Evolutionary conservation across 2,329 filamentous ascomycete genomes (phyloP).

Genomic region (Coniosporium uncinatum): DNA sequence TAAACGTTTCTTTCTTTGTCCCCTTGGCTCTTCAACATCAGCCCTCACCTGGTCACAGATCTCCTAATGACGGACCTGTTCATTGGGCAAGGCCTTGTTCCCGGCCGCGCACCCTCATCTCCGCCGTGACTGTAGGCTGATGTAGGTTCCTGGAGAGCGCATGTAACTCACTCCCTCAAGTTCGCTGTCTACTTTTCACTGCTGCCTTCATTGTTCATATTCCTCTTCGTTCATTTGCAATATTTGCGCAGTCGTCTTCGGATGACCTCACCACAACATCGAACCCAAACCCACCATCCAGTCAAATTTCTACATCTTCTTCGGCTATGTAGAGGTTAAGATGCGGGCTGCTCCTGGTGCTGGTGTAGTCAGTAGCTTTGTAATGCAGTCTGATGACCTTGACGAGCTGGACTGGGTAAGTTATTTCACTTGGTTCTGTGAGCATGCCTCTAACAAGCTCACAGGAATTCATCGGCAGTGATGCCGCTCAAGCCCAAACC

Average conservation of each 20-base stretch:
- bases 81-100: too few species aligned
- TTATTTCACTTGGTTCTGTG: neutral
- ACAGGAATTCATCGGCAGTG: conserved; percentile 64
- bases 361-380: conserved; percentile 3
- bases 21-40: too few species aligned
- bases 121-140: too few species aligned
- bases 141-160: too few species aligned
- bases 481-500: conserved; percentile 47
- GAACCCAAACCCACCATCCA: too few species aligned
- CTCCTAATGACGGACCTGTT: too few species aligned
- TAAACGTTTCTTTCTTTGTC: too few species aligned
- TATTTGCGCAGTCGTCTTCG: neutral
- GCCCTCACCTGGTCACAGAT: too few species aligned
- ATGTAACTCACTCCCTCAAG: too few species aligned
- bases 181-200: too few species aligned
- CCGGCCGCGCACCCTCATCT: too few species aligned
- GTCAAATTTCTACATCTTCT: neutral
- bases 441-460: conserved; percentile 1
- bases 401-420: conserved; percentile 7
- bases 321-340: conserved; percentile 5
- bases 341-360: conserved; percentile 5
- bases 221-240: neutral
- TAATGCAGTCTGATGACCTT: conserved; percentile 3
- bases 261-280: neutral
- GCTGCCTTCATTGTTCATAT: too few species aligned